Conservation (phyloP, 2,329 filamentous ascomycete genomes). For the Colletotrichum siamense region DNA sequence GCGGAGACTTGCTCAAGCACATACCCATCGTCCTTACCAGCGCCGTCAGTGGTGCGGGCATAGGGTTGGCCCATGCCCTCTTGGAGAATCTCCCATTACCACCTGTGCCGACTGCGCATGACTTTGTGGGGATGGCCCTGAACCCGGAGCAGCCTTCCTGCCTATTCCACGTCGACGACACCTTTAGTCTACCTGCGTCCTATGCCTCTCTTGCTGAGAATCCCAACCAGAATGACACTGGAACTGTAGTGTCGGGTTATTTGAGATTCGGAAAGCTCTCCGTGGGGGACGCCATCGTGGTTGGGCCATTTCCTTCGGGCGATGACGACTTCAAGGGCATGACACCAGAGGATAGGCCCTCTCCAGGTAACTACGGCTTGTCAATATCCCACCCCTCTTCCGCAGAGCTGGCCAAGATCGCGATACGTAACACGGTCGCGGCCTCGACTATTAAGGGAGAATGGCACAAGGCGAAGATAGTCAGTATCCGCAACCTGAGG, state of each 20-base stretch:
- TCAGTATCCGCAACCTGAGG: conserved; percentile 87
- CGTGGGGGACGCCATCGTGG: conserved; percentile 76
- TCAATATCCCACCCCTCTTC: conserved; percentile 60
- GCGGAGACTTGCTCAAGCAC: conserved; percentile 48
- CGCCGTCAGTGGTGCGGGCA: conserved; percentile 82
- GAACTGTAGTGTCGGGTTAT: conserved; percentile 83
- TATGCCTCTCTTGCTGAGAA: conserved; percentile 53
- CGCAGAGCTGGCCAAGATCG: conserved; percentile 56
- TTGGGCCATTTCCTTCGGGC: conserved; percentile 78
- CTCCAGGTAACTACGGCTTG: conserved; percentile 51
- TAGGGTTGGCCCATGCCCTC: conserved; percentile 82
- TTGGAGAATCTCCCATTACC: conserved; percentile 78
- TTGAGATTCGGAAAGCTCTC: conserved; percentile 79
- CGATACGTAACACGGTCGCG: conserved; percentile 57
- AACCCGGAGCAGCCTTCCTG: conserved; percentile 66
- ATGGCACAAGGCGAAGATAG: conserved; percentile 82
- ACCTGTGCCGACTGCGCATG: conserved; percentile 54
- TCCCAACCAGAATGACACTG: conserved; percentile 49
- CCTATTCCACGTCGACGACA: conserved; percentile 90
- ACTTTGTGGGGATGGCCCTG: conserved; percentile 59
- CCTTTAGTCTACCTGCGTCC: conserved; percentile 76
- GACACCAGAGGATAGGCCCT: conserved; percentile 52
- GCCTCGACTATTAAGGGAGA: conserved; percentile 63
- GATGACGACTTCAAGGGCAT: conserved; percentile 48
- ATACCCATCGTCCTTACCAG: conserved; percentile 91